Conservation (phyloP, 2,329 filamentous ascomycete genomes). For the Beauveria asiatica region DNA sequence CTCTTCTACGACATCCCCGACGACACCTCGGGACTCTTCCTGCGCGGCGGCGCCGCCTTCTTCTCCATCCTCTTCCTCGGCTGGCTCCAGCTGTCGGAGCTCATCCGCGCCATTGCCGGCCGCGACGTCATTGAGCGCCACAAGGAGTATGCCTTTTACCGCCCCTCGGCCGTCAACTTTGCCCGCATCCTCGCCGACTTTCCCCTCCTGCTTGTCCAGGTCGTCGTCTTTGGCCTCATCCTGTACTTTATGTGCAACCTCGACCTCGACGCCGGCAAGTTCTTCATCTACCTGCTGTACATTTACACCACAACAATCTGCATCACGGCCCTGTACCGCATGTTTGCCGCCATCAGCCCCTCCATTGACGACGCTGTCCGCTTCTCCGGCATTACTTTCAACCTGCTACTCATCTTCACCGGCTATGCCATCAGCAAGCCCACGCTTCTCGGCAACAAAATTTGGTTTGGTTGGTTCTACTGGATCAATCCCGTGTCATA, state of each 20-base stretch:
- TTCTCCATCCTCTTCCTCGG: conserved; percentile 43
- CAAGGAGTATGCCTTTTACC: conserved; percentile 41
- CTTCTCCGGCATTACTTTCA: conserved; percentile 45
- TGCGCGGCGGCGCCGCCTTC: conserved; percentile 37
- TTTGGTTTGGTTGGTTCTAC: conserved; percentile 63
- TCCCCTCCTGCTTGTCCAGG: conserved; percentile 50
- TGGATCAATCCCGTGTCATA: conserved; percentile 59
- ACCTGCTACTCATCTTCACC: conserved; percentile 57
- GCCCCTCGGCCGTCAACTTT: conserved; percentile 45
- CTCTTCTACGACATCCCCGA: conserved; percentile 62
- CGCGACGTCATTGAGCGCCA: conserved; percentile 49
- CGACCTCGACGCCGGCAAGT: conserved; percentile 53
- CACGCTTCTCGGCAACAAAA: conserved; percentile 45
- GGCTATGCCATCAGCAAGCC: conserved; percentile 53
- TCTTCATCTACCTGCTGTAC: conserved; percentile 58
- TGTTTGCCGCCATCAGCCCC: conserved; percentile 47
- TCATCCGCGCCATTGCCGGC: conserved; percentile 68
- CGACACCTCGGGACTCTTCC: conserved; percentile 56
- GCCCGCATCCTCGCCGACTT: conserved; percentile 50
- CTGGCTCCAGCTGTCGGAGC: conserved; percentile 66
- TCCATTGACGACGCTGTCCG: conserved; percentile 55
- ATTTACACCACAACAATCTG: conserved; percentile 47
- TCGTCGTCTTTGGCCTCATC: conserved; percentile 58
- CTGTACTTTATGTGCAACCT: conserved; percentile 72
- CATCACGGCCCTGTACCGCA: conserved; percentile 49